Conservation (phyloP, 495 filamentous ascomycete genomes). For the Bathelium albidoporum region DNA sequence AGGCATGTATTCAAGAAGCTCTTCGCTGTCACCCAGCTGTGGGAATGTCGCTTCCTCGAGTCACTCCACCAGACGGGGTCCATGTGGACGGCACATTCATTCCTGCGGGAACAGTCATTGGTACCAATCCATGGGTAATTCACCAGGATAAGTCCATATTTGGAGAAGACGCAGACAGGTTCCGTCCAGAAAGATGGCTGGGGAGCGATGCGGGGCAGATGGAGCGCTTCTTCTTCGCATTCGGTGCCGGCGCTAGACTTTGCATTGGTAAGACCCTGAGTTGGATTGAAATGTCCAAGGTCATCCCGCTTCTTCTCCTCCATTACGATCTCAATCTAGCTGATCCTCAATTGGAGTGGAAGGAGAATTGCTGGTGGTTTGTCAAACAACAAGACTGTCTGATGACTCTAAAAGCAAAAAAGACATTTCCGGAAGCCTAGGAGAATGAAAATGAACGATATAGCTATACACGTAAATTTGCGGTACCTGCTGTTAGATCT, state of each 20-base stretch:
- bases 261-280: background rate
- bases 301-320: background rate
- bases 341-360: background rate
- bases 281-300: background rate
- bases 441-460: no score
- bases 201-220: background rate
- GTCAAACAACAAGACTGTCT: no score
- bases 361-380: no score
- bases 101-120: constrained; percentile 16
- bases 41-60: constrained; percentile 32
- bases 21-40: constrained; percentile 34
- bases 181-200: constrained; percentile 18
- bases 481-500: no score
- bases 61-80: constrained; percentile 34
- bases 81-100: constrained; percentile 32
- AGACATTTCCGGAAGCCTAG: no score
- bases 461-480: no score
- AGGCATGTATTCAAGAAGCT: constrained; percentile 40
- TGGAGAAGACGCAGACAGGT: constrained; percentile 18
- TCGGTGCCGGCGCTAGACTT: background rate
- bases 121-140: constrained; percentile 17
- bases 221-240: background rate
- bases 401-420: no score
- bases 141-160: constrained; percentile 18
- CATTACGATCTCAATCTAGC: background rate